phyloP scores from a whole-genome alignment of 2,329 filamentous ascomycete species.

The Stachybotrys chartarum region DNA sequence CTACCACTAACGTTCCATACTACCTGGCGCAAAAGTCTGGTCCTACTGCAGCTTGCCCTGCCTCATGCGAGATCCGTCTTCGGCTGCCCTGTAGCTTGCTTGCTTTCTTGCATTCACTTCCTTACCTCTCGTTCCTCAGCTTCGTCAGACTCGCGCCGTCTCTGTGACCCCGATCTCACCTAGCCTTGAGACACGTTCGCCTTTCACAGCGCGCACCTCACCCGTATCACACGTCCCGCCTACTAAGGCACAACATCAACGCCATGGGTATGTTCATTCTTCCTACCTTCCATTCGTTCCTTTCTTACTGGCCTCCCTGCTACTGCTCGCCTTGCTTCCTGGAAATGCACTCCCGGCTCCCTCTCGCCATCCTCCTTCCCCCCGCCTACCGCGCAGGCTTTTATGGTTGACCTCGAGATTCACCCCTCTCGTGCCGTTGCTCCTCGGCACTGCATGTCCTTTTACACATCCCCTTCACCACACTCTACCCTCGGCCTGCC shows the following conservation, averaged over 20 bases:
- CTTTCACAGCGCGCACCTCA: slow-evolving; percentile 5
- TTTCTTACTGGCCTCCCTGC: not conserved
- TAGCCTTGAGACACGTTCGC: slow-evolving; percentile 13
- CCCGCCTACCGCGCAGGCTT: not conserved
- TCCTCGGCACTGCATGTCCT: not conserved
- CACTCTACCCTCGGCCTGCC: not conserved
- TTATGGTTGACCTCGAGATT: slow-evolving; percentile 4
- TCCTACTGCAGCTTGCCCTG: not conserved
- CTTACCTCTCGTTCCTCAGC: not conserved
- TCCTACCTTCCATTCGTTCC: not conserved
- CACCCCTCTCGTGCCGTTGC: slow-evolving; percentile 4
- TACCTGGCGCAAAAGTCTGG: not conserved
- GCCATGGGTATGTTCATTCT: slow-evolving; percentile 18
- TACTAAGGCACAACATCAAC: slow-evolving; percentile 9
- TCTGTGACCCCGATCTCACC: slow-evolving; percentile 12
- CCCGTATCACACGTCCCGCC: not conserved
- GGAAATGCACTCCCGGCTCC: not conserved
- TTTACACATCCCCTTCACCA: not conserved
- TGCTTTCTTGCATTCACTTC: not conserved
- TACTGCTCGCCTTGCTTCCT: not conserved
- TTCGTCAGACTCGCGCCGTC: not conserved
- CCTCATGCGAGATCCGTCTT: not conserved
- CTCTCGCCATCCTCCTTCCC: not conserved
- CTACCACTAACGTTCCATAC: not conserved
- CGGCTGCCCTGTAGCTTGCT: not conserved